phyloP scores from a whole-genome alignment of 345 rosid genomes.

The Linum lewisii region DNA sequence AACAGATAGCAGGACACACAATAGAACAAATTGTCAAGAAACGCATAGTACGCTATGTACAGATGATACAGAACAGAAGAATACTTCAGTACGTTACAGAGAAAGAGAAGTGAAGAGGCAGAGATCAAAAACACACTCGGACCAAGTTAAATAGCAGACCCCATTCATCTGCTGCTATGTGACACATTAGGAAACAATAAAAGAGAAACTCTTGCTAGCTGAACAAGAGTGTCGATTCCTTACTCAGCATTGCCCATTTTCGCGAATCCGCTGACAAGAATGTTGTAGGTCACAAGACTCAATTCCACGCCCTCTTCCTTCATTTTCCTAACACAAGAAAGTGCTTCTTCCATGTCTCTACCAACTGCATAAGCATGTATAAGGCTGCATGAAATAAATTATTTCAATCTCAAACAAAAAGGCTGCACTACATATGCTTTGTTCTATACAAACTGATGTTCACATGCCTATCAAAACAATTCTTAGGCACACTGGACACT shows the following conservation, averaged over 20 bases:
- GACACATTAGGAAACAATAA: conserved; percentile 1
- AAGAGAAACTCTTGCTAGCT: neutral
- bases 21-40: no score
- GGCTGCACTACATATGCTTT: neutral
- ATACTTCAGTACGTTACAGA: no score
- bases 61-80: no score
- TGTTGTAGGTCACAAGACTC: conserved; percentile 83
- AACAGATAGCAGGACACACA: no score
- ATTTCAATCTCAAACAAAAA: conserved; percentile 24
- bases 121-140: neutral
- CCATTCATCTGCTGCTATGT: neutral
- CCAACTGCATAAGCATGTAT: conserved; percentile 97
- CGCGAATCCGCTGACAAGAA: conserved; percentile 80
- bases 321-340: conserved; percentile 90
- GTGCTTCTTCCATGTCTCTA: conserved; percentile 96
- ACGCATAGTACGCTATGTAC: no score
- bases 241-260: conserved; percentile 74
- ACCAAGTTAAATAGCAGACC: neutral
- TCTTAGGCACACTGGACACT: neutral
- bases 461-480: no score
- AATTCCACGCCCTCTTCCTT: conserved; percentile 77
- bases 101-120: no score
- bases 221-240: conserved; percentile 20
- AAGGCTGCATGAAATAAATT: conserved; percentile 81
- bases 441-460: no score